phyloP scores from a whole-genome alignment of 495 filamentous ascomycete genomes.

The Neurospora sp. region DNA sequence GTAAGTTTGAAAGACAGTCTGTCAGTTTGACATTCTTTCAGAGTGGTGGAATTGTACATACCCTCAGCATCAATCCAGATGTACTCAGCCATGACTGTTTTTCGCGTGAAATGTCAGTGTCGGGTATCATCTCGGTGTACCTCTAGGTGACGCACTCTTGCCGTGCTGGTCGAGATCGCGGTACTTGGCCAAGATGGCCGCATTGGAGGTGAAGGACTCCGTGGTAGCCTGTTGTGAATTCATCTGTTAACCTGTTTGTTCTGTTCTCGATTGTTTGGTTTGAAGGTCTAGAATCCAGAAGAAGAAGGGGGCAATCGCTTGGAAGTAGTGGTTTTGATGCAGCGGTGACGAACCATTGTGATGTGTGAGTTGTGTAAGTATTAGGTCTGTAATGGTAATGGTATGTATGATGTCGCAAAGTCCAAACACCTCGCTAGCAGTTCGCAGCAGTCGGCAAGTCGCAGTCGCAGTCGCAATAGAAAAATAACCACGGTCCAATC shows the following conservation, averaged over 20 bases:
- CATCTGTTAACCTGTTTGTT: neutral
- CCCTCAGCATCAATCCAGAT: conserved; percentile 81
- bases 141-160: neutral
- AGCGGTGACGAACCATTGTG: neutral
- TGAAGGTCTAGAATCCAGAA: neutral
- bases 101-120: neutral
- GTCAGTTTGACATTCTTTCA: neutral
- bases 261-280: neutral
- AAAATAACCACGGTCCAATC: neutral
- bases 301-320: neutral
- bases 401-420: neutral
- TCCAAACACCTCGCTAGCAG: neutral
- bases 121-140: too few relatives aligned
- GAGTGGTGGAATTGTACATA: neutral
- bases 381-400: neutral
- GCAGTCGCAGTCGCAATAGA: neutral
- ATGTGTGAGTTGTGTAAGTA: neutral
- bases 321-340: neutral
- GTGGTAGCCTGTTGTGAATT: neutral
- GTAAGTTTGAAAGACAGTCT: neutral
- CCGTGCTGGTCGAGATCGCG: neutral
- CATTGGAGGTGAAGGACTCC: neutral
- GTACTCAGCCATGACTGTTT: conserved; percentile 60
- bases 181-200: neutral
- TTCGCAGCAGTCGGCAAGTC: neutral